Evolutionary conservation across 2,329 filamentous ascomycete species (phyloP), one percentile per base, ranked within the genome.

Genomic region (Penicillium sp.): DNA sequence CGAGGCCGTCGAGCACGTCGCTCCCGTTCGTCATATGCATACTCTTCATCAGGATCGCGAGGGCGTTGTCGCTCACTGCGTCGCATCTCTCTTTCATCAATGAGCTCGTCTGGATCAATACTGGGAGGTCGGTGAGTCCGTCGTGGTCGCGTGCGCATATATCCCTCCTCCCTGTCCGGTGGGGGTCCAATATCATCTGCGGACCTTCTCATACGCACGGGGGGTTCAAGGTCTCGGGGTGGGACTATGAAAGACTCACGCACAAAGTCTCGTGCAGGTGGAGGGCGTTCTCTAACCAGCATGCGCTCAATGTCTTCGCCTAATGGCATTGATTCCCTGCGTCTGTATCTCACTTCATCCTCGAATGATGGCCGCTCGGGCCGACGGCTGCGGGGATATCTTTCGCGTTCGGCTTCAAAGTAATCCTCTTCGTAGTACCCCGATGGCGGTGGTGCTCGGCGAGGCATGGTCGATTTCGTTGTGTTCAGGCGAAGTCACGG

Each of bases 221-320:
- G 50, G 19, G 39, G 37, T 11, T 21, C 27, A 45, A 29, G 13
- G 9, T 35, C 31, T 8, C 27, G 27, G 5, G 65, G 67, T 10
- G 66, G 64, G 59, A 70, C 70, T 50, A 70, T 7, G 6, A 46
- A 11, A 27, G 27, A 68, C 50, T 75, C 71, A 53, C 66, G 67
- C 27, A 75, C 56, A 46, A 75, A 71, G 24, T 75, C 73, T 21
- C 72, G 70, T 10, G 63, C 64, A 10, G 67, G 71, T 10, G 63
- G 65, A 10, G 67, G 61, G 7, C 65, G 66, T 16, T 77, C 76
- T 39, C 76, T 74, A 11, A 77, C 67, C 21, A 77, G 75, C 51
- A 75, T 64, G 16, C 73, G 70, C 37, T 74, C 72, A n/a, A 73
- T 67, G 29, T 71, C 70, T 66, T 67, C 84, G 71, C 70, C 81